A percentile compares a stretch with the other conserved stretches of the same genome.
Conservation (phyloP, 352 stramenopile genomes). For the Globisporangium lucens region DNA sequence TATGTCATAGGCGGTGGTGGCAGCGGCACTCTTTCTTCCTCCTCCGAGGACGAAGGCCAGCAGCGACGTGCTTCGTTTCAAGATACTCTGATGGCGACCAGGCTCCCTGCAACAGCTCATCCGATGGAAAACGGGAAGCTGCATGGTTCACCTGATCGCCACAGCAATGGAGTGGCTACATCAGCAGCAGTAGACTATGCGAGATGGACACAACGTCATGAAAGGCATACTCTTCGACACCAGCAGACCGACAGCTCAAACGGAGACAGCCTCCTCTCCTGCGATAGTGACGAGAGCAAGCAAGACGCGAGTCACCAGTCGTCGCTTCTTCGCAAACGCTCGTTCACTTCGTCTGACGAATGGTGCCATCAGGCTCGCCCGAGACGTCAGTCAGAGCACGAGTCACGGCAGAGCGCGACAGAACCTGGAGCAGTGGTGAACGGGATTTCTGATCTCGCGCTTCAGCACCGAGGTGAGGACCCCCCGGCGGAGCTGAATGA, state of each 20-base stretch:
- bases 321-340: slow-evolving; percentile 3
- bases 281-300: neutral
- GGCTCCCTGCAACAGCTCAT: neutral
- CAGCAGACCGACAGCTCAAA: neutral
- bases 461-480: neutral
- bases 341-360: slow-evolving; percentile 5
- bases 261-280: neutral
- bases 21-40: neutral
- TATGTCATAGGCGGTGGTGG: neutral
- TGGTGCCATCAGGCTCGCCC: neutral
- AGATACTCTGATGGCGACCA: neutral
- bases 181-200: neutral
- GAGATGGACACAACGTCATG: neutral
- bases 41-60: neutral
- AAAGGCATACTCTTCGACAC: too few species aligned
- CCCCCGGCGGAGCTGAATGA: neutral
- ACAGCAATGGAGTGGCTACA: neutral
- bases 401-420: neutral
- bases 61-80: neutral
- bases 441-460: neutral
- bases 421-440: neutral
- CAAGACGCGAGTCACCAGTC: neutral
- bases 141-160: neutral
- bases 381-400: neutral
- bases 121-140: neutral